A percentile compares a stretch with the other conserved stretches of the same genome.
Evolutionary conservation across 1,284 basidiomycete species (phyloP).

Genomic region (Rugosomyces carneus): DNA sequence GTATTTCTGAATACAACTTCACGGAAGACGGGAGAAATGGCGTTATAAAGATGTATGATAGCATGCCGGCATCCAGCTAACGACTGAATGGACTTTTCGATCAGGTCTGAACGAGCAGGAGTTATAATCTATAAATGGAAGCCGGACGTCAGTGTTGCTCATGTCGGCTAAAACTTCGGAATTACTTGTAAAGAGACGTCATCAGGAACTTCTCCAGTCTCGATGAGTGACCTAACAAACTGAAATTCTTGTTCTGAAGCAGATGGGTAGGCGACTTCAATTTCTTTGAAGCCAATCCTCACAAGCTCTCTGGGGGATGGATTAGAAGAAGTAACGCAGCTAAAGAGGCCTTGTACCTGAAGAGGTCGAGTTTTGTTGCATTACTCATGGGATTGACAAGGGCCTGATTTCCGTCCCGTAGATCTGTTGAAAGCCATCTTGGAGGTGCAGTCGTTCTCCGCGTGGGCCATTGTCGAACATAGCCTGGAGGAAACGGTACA

Average conservation of each 20-base stretch:
- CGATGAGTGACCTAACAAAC: constrained; percentile 77
- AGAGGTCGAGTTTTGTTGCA: constrained; percentile 77
- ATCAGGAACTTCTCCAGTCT: constrained; percentile 69
- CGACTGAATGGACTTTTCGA: constrained; percentile 77
- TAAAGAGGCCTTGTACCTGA: constrained; percentile 42
- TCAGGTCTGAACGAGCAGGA: constrained; percentile 81
- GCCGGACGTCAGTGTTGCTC: constrained; percentile 14
- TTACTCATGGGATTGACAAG: constrained; percentile 86
- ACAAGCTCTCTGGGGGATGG: constrained; percentile 38
- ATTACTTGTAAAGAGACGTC: constrained; percentile 86
- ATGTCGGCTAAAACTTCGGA: not conserved
- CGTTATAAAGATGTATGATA: constrained; percentile 94
- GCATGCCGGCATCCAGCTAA: constrained; percentile 78
- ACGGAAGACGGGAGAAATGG: constrained; percentile 81
- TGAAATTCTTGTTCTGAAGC: constrained; percentile 85
- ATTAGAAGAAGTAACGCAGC: not conserved
- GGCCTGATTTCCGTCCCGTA: constrained; percentile 88
- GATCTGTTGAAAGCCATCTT: constrained; percentile 86
- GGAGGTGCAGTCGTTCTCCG: constrained; percentile 65
- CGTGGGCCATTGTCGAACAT: constrained; percentile 77
- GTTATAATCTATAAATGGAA: constrained; percentile 60
- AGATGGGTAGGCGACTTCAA: constrained; percentile 83
- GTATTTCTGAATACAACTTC: constrained; percentile 85
- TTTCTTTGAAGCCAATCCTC: constrained; percentile 86
- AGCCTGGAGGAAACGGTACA: constrained; percentile 47